Percentiles rank a stretch among this genome's conserved stretches.
phyloP scores from a whole-genome alignment of 805 yeast species.

The Alloascoidea hylecoeti region DNA sequence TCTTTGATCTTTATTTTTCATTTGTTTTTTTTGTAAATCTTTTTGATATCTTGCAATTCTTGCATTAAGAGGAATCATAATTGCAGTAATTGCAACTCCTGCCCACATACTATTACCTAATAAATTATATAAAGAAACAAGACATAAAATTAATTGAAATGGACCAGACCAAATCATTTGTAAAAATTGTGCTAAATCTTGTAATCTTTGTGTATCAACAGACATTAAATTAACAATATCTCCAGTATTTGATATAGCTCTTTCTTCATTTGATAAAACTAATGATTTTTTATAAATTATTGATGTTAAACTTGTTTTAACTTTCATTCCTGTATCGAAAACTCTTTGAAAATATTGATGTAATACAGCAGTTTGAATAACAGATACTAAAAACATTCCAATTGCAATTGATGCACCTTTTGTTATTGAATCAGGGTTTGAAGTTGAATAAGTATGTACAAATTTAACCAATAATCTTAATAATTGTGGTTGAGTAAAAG shows the following conservation, averaged over 20 bases:
- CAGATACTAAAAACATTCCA: constrained; percentile 46
- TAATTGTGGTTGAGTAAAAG: constrained; percentile 81
- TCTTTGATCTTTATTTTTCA: constrained; percentile 89
- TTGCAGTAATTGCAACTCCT: constrained; percentile 67
- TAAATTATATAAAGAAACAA: constrained; percentile 54
- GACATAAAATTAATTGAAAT: constrained; percentile 68
- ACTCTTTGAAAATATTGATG: constrained; percentile 37
- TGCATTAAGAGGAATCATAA: constrained; percentile 78
- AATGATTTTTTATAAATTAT: constrained; percentile 61
- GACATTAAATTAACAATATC: constrained; percentile 92
- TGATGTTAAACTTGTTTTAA: constrained; percentile 52
- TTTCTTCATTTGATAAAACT: constrained; percentile 49
- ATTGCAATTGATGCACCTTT: constrained; percentile 51
- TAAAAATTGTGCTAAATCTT: constrained; percentile 66
- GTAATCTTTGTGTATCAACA: constrained; percentile 82
- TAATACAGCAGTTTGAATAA: constrained; percentile 43
- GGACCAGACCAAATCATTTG: constrained; percentile 90
- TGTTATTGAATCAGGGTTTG: constrained; percentile 28
- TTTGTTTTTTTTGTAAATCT: constrained; percentile 65
- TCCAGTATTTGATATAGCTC: constrained; percentile 57
- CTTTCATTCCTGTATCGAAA: constrained; percentile 41
- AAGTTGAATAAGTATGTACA: constrained; percentile 29
- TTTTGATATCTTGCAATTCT: constrained; percentile 54
- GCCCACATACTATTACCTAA: constrained; percentile 85
- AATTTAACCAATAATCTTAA: constrained; percentile 50